Conservation (phyloP, 2,329 filamentous ascomycete genomes). For the Metarhizium album region DNA sequence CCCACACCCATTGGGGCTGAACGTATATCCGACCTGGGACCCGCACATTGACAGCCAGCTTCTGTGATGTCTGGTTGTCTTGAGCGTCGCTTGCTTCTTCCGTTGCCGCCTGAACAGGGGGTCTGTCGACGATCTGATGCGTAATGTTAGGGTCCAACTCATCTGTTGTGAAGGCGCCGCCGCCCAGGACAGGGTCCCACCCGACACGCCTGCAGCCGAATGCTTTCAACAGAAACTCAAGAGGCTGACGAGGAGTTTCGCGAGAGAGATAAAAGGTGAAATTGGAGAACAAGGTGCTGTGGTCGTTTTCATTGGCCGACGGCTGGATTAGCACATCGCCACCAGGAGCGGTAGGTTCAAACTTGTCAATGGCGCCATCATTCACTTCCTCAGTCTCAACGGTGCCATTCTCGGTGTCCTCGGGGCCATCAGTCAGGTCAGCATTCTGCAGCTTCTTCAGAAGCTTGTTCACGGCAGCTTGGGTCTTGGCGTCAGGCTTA, state of each 20-base stretch:
- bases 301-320: conserved; percentile 50
- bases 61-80: conserved; percentile 52
- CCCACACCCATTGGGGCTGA: conserved; percentile 98
- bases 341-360: conserved; percentile 72
- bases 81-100: conserved; percentile 38
- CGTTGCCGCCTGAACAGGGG: conserved; percentile 53
- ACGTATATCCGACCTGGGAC: conserved; percentile 89
- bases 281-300: conserved; percentile 70
- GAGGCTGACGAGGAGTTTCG: conserved; percentile 78
- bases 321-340: conserved; percentile 84
- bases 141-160: conserved; percentile 84
- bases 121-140: conserved; percentile 91
- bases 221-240: conserved; percentile 86
- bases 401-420: conserved; percentile 26
- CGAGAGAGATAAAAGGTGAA: conserved; percentile 89
- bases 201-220: conserved; percentile 95
- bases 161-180: conserved; percentile 83
- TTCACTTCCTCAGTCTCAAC: conserved; percentile 22
- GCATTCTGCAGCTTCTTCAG: conserved; percentile 54
- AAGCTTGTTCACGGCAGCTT: conserved; percentile 58
- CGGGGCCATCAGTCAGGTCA: conserved; percentile 27
- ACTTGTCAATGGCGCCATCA: conserved; percentile 70
- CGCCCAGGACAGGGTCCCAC: conserved; percentile 85
- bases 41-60: conserved; percentile 52
- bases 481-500: conserved; percentile 49